These are phyloP conservation scores for Dipteronia sinensis DNA, from an alignment of 345 rosid species.

Conservation along the genomic window DNA sequence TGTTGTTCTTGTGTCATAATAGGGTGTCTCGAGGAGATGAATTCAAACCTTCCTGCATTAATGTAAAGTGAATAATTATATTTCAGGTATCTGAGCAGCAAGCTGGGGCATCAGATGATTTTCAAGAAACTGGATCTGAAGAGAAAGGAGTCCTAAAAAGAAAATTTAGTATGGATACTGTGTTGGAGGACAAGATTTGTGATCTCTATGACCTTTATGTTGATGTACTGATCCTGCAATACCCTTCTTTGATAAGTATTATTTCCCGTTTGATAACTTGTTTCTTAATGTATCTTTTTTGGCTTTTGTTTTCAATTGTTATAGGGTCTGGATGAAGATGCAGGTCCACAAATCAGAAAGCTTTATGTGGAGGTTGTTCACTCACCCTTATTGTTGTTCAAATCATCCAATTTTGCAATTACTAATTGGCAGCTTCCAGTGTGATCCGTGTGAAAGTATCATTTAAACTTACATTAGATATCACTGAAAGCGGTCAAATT, in stretches of 20 bases:
- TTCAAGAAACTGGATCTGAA: constrained; percentile 57
- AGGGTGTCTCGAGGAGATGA: background rate
- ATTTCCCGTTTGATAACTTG: constrained; percentile 7
- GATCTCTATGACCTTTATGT: constrained; percentile 91
- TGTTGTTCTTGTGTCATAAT: background rate
- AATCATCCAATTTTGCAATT: background rate
- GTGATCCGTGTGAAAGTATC: background rate
- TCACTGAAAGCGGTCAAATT: background rate
- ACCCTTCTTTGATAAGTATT: constrained; percentile 2
- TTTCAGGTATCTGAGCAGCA: constrained; percentile 60
- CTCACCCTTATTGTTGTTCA: constrained; percentile 1
- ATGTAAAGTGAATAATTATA: background rate
- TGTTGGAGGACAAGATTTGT: constrained; percentile 84
- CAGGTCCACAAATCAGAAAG: constrained; percentile 85
- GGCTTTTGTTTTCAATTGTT: constrained; percentile 20
- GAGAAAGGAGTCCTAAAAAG: constrained; percentile 53
- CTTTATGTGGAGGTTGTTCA: constrained; percentile 71
- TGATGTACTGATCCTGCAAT: constrained; percentile 54
- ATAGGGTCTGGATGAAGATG: constrained; percentile 90
- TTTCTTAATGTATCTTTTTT: constrained; percentile 19
- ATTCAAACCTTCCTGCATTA: constrained; percentile 4
- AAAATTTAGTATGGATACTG: constrained; percentile 66
- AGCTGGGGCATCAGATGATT: constrained; percentile 68
- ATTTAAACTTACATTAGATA: constrained; percentile 4
- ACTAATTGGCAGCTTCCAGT: constrained; percentile 9